phyloP scores from a whole-genome alignment of 768 basidiomycete species.

The Macrolepiota albuminosa region DNA sequence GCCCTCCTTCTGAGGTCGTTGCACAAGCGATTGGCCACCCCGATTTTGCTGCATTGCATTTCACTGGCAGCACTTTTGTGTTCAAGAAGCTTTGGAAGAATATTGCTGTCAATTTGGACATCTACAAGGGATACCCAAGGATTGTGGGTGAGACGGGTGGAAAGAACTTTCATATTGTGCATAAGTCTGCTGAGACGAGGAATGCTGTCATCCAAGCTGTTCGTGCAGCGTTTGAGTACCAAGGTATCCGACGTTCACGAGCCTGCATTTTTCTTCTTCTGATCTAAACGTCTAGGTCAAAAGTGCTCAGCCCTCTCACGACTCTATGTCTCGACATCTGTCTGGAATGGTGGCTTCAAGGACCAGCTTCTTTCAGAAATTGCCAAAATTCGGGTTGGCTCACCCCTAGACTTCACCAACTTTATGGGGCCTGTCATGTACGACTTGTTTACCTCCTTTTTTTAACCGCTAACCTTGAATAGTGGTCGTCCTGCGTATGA shows the following conservation, averaged over 20 bases:
- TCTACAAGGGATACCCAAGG: slow-evolving; percentile 85
- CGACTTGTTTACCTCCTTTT: slow-evolving; percentile 12
- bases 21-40: slow-evolving; percentile 76
- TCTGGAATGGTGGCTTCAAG: slow-evolving; percentile 88
- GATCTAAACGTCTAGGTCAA: slow-evolving; percentile 54
- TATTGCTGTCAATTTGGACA: slow-evolving; percentile 83
- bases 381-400: slow-evolving; percentile 82
- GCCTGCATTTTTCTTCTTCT: not conserved
- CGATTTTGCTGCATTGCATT: slow-evolving; percentile 86
- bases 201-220: slow-evolving; percentile 90
- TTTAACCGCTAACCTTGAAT: not conserved
- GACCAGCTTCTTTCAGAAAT: slow-evolving; percentile 69
- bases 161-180: slow-evolving; percentile 97
- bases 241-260: slow-evolving; percentile 44
- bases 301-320: slow-evolving; percentile 96
- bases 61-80: slow-evolving; percentile 92
- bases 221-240: slow-evolving; percentile 92
- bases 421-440: slow-evolving; percentile 98
- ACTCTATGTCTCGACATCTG: slow-evolving; percentile 80
- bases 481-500: slow-evolving; percentile 88
- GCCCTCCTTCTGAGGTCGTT: slow-evolving; percentile 81
- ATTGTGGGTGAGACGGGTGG: slow-evolving; percentile 98
- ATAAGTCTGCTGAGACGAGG: slow-evolving; percentile 78
- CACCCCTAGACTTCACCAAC: slow-evolving; percentile 68
- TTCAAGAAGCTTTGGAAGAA: slow-evolving; percentile 98